phyloP scores from a whole-genome alignment of 2,329 filamentous ascomycete species.

The Ophiosphaerella narmari region DNA sequence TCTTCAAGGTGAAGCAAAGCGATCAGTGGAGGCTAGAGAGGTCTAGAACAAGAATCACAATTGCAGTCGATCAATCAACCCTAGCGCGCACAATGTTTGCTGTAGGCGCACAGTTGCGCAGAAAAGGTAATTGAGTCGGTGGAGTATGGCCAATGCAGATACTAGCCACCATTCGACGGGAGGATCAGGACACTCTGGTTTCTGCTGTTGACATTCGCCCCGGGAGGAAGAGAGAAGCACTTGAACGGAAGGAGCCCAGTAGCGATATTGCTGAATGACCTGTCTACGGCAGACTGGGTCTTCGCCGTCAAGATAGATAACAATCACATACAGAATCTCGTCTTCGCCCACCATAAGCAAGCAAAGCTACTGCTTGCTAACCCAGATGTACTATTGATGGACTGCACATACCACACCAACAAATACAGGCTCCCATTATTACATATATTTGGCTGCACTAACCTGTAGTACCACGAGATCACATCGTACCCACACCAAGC shows the following conservation, averaged over 20 bases:
- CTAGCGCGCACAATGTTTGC: constrained; percentile 15
- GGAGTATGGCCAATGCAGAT: constrained; percentile 11
- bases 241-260: constrained; percentile 11
- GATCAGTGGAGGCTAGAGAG: constrained; percentile 8
- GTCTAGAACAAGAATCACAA: constrained; percentile 13
- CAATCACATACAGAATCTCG: constrained; percentile 14
- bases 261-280: constrained; percentile 13
- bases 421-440: constrained; percentile 16
- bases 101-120: constrained; percentile 11
- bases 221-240: constrained; percentile 14
- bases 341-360: constrained; percentile 15
- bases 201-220: constrained; percentile 11
- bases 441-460: constrained; percentile 15
- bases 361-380: constrained; percentile 13
- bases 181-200: constrained; percentile 11
- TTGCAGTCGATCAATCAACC: constrained; percentile 9
- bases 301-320: constrained; percentile 14
- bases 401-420: constrained; percentile 16
- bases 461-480: constrained; percentile 22
- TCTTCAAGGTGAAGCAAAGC: constrained; percentile 13
- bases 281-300: constrained; percentile 14
- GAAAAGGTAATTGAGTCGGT: constrained; percentile 14
- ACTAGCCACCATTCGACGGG: constrained; percentile 10
- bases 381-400: constrained; percentile 13
- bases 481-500: too few species aligned